Conservation (phyloP, 2,329 filamentous ascomycete genomes). For the Fusarium sp. region DNA sequence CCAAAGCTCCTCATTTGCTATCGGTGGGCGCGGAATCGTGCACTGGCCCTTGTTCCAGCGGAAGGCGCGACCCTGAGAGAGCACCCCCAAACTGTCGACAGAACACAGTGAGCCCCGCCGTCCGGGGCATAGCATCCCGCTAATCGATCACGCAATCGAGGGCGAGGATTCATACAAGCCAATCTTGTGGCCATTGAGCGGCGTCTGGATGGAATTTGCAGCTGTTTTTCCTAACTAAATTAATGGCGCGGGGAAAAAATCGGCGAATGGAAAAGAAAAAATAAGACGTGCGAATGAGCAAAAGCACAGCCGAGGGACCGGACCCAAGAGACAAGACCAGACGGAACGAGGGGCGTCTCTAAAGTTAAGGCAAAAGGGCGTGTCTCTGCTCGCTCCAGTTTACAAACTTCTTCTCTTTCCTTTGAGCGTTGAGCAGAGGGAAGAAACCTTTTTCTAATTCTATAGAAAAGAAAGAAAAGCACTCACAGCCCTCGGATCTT, state of each 20-base stretch:
- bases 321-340: slow-evolving; percentile 4
- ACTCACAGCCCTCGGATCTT: slow-evolving; percentile 37
- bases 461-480: slow-evolving; percentile 35
- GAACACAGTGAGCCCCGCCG: slow-evolving; percentile 38
- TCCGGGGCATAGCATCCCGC: slow-evolving; percentile 44
- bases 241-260: slow-evolving; percentile 44
- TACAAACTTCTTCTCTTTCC: slow-evolving; percentile 32
- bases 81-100: slow-evolving; percentile 26
- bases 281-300: slow-evolving; percentile 37
- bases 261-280: slow-evolving; percentile 32
- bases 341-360: slow-evolving; percentile 27
- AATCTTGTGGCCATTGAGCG: slow-evolving; percentile 26
- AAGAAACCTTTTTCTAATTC: slow-evolving; percentile 41
- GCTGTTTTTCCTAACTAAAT: slow-evolving; percentile 14
- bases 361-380: slow-evolving; percentile 24
- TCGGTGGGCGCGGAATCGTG: slow-evolving; percentile 38
- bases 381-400: slow-evolving; percentile 30
- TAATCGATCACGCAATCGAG: slow-evolving; percentile 46
- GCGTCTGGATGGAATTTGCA: slow-evolving; percentile 31
- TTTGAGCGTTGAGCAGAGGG: slow-evolving; percentile 39
- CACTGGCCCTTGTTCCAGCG: slow-evolving; percentile 23
- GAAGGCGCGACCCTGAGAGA: slow-evolving; percentile 35
- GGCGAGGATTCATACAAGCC: slow-evolving; percentile 44
- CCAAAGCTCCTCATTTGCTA: slow-evolving; percentile 38
- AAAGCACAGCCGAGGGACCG: slow-evolving; percentile 35